Conservation (phyloP, 2,329 filamentous ascomycete genomes). For the Xylariaceae sp. region DNA sequence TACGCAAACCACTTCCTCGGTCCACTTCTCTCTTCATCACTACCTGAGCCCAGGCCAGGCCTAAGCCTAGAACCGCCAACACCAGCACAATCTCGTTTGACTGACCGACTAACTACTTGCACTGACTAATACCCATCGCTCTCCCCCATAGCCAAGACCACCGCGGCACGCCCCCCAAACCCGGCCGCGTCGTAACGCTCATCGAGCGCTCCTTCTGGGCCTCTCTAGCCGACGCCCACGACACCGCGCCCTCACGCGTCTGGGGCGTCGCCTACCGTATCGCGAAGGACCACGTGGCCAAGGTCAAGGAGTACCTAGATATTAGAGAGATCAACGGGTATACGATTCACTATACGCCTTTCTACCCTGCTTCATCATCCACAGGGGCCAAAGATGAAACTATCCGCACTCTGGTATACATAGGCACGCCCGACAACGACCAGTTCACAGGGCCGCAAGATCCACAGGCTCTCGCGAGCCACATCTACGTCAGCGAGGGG, state of each 20-base stretch:
- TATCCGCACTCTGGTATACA: constrained; percentile 73
- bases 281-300: constrained; percentile 62
- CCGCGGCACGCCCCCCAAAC: constrained; percentile 80
- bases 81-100: not conserved
- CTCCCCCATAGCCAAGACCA: constrained; percentile 72
- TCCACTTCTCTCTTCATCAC: too few species aligned
- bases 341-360: constrained; percentile 84
- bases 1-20: too few species aligned
- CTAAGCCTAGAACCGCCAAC: too few species aligned
- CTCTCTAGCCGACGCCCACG: constrained; percentile 65
- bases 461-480: constrained; percentile 69
- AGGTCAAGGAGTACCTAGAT: constrained; percentile 87
- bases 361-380: constrained; percentile 54
- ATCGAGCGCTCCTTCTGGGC: constrained; percentile 84
- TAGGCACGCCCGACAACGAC: constrained; percentile 86
- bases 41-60: too few species aligned
- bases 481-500: constrained; percentile 72
- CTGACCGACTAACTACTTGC: not conserved
- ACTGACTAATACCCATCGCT: not conserved
- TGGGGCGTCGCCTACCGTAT: constrained; percentile 96
- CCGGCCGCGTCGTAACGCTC: constrained; percentile 88
- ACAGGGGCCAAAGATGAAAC: too few species aligned
- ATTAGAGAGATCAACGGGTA: constrained; percentile 98
- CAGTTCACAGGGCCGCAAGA: constrained; percentile 88
- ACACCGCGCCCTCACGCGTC: constrained; percentile 60